phyloP scores from a whole-genome alignment of 1,139 yeast species.

The Protomyces arabidopsidicola region DNA sequence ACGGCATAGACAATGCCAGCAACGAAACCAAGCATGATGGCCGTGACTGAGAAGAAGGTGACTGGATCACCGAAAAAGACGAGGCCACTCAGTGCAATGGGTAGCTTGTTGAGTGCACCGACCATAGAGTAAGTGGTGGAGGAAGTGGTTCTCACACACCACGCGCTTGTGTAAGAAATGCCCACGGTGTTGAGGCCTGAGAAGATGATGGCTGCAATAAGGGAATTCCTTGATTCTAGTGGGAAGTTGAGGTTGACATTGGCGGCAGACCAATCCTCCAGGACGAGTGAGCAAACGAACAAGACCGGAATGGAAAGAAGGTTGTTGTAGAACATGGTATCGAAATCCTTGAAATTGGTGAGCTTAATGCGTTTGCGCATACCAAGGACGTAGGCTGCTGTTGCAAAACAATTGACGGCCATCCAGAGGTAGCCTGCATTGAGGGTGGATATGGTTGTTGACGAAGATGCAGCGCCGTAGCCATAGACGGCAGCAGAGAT shows the following conservation, averaged over 20 bases:
- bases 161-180: conserved; percentile 96
- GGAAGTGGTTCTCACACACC: conserved; percentile 99
- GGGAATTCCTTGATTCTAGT: conserved; percentile 57
- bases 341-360: conserved; percentile 94
- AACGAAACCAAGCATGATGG: conserved; percentile 84
- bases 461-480: conserved; percentile 36
- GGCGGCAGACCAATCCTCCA: conserved; percentile 88
- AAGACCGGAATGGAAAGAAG: conserved; percentile 85
- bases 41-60: conserved; percentile 84
- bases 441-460: conserved; percentile 44
- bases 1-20: conserved; percentile 95
- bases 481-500: conserved; percentile 44
- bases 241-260: conserved; percentile 79
- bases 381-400: conserved; percentile 86
- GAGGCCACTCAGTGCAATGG: conserved; percentile 92
- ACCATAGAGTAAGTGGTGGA: conserved; percentile 99
- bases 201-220: conserved; percentile 75
- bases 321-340: conserved; percentile 97
- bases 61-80: conserved; percentile 91
- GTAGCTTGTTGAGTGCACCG: conserved; percentile 96
- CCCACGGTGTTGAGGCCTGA: conserved; percentile 94
- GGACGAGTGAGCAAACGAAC: conserved; percentile 61
- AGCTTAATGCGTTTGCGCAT: conserved; percentile 97
- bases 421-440: conserved; percentile 94
- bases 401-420: conserved; percentile 86